Base-by-base conservation (phyloP, 2,329 filamentous ascomycete species). In the Cytospora piceicola region DNA sequence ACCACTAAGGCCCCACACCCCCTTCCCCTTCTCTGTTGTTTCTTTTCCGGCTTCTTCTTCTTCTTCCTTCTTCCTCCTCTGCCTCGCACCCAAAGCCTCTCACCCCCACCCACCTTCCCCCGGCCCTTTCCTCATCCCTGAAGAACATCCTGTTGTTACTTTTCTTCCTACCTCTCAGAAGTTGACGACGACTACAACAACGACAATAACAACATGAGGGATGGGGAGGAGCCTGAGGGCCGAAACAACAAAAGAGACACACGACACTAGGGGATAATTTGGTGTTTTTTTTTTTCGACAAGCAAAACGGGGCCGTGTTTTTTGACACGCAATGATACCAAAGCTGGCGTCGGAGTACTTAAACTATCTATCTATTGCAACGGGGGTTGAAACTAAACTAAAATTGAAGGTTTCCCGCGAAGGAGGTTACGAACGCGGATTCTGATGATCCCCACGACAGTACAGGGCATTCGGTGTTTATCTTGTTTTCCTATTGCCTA, bases 1-100 rank as follows among this genome's bases (percentile, higher is more conserved):
- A 67, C 53, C 61, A 64, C 51, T 67, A 52, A 36, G 32, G n/a
- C n/a, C n/a, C n/a, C n/a, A n/a, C n/a, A n/a, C n/a, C 34, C 4
- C 3, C 32, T 34, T 34, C 7, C 7, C n/a, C n/a, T n/a, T n/a
- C n/a, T n/a, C n/a, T n/a, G n/a, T n/a, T n/a, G n/a, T n/a, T 34
- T 2, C 32, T 34, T 8, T 9, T 34, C 32, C 32, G 5, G 8
- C 32, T 34, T 12, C 32, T 34, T 34, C 7, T n/a, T 15, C 20
- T 17, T 11, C n/a, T 27, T 34, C 20, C 17, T 8, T n/a, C 32
- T 34, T 8, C 11, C 32, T 8, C 32, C 11, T 34, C 32, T 8
- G 4, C 11, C 6, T 8, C 32, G 2, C 32, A 9, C 11, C 11
- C 7, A 29, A 29, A 29, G n/a, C 11, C 32, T 34, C 32, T 34